Evolutionary conservation across 78 protist species (phyloP).

Genomic region (Cavenderia fasciculata): DNA sequence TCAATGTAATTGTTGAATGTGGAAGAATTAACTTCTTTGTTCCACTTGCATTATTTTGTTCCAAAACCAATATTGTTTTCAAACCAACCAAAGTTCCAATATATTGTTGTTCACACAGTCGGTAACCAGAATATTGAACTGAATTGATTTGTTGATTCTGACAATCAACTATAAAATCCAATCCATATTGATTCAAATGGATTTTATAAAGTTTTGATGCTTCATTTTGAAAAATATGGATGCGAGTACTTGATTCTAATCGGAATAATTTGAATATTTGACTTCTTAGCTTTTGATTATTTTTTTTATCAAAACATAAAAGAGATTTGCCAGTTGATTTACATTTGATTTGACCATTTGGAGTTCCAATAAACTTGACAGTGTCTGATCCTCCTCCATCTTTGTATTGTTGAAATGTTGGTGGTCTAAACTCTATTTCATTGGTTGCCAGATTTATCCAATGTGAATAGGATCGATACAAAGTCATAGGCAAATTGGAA

Average conservation of each 20-base stretch:
- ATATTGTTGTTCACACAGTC: background rate
- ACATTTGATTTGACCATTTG: background rate
- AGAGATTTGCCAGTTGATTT: too few relatives aligned
- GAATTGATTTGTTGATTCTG: background rate
- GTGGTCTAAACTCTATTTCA: background rate
- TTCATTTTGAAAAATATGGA: background rate
- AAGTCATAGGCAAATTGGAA: background rate
- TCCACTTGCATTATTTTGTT: background rate
- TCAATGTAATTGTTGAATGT: background rate
- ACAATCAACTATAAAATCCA: background rate
- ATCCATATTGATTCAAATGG: background rate
- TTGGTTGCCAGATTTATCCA: background rate
- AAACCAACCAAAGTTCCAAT: slow-evolving; percentile 4
- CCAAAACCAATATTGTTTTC: background rate
- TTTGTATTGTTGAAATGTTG: background rate
- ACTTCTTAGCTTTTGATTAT: too few relatives aligned
- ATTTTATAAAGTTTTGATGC: background rate
- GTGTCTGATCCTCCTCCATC: too few relatives aligned
- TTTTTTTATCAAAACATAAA: too few relatives aligned
- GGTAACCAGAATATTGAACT: background rate
- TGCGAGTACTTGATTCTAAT: background rate
- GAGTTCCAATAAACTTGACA: too few relatives aligned
- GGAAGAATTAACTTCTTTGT: background rate
- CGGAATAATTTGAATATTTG: background rate
- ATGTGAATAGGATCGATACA: background rate